These are phyloP conservation scores for Emericellopsis atlantica DNA, from an alignment of 2,329 filamentous ascomycete genomes.

Conservation along the genomic window DNA sequence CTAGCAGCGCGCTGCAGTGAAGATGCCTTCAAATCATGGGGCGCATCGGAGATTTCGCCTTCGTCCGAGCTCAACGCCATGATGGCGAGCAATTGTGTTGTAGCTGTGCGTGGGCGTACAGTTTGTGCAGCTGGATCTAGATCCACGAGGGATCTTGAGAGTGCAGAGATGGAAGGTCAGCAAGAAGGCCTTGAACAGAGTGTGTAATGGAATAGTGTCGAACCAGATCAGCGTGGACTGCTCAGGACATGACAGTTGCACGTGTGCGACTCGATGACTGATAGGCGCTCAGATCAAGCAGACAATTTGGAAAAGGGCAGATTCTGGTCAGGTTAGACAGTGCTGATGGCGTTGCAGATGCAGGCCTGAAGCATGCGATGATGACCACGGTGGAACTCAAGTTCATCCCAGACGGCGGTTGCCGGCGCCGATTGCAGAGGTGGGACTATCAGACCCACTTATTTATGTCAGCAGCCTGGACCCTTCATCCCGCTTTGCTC, in stretches of 20 bases:
- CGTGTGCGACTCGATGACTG: too few relatives aligned
- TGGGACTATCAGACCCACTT: not conserved
- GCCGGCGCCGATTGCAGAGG: not conserved
- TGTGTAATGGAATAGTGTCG: constrained; percentile 23
- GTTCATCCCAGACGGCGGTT: not conserved
- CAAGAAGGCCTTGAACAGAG: constrained; percentile 14
- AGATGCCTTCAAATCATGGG: constrained; percentile 69
- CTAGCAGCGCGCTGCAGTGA: constrained; percentile 52
- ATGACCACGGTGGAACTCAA: too few relatives aligned
- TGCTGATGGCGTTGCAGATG: not conserved
- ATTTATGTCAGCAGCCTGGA: not conserved
- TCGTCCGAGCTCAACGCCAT: constrained; percentile 60
- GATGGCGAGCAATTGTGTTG: constrained; percentile 5
- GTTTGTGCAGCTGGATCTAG: constrained; percentile 3
- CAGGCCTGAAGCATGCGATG: too few relatives aligned
- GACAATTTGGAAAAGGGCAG: not conserved
- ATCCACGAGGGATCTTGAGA: constrained; percentile 10
- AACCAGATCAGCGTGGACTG: constrained; percentile 28
- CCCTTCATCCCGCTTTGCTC: not conserved
- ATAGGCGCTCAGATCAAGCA: not conserved
- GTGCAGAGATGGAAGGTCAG: constrained; percentile 18
- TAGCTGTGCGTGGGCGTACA: not conserved
- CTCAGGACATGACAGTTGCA: constrained; percentile 13
- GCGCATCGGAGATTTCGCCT: constrained; percentile 72
- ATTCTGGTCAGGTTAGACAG: not conserved